Conservation (phyloP, 192 early-diverging fungal genomes). For the Chytriomyces sp. region DNA sequence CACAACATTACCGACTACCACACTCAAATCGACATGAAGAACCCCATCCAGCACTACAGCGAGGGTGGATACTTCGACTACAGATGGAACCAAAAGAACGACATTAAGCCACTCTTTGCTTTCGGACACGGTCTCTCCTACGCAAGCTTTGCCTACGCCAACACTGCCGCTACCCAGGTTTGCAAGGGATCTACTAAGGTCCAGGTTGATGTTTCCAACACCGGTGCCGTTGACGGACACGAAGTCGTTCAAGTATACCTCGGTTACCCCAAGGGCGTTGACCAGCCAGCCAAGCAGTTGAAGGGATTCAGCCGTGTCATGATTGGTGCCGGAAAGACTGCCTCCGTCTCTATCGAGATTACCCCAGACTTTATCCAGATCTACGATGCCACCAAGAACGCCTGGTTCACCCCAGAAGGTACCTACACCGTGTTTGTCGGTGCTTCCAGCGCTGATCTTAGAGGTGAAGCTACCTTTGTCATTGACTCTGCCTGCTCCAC, state of each 20-base stretch:
- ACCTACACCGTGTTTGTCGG: constrained; percentile 56
- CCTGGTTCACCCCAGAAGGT: constrained; percentile 55
- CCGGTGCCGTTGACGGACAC: constrained; percentile 38
- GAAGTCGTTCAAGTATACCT: constrained; percentile 59
- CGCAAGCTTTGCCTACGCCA: constrained; percentile 59
- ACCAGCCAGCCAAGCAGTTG: constrained; percentile 42
- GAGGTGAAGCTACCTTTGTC: constrained; percentile 2
- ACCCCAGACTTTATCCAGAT: constrained; percentile 44
- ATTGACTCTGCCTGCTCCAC: not conserved
- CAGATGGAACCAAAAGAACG: constrained; percentile 51
- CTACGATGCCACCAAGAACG: constrained; percentile 44
- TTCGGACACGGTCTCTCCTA: constrained; percentile 74
- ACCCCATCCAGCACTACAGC: constrained; percentile 44
- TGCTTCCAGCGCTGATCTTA: constrained; percentile 57
- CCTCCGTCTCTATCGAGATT: constrained; percentile 51
- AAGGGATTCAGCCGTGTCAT: constrained; percentile 47
- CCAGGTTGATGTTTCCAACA: constrained; percentile 48
- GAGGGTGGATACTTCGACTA: constrained; percentile 66
- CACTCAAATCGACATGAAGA: constrained; percentile 36
- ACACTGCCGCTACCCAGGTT: constrained; percentile 18
- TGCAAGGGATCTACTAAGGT: constrained; percentile 22
- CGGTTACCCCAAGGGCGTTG: constrained; percentile 35
- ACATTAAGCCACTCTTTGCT: constrained; percentile 54
- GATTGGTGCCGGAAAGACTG: constrained; percentile 49
- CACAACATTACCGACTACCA: constrained; percentile 51